Base-by-base conservation (phyloP, 2,329 filamentous ascomycete genomes). In the Pyrenochaeta sp. region DNA sequence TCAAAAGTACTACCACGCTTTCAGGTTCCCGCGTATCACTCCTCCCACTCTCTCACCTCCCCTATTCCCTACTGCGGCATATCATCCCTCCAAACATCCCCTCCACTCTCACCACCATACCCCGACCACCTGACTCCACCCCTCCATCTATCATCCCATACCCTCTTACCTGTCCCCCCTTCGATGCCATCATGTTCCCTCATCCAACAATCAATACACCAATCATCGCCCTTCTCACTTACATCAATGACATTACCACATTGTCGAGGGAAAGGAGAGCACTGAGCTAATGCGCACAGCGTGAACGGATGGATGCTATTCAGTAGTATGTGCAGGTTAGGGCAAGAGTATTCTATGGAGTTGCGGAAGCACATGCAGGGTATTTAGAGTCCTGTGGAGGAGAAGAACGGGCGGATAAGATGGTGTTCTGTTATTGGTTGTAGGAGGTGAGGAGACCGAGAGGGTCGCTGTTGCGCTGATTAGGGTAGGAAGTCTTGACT, bases 311-410 rank as follows among this genome's bases (percentile, higher is more conserved):
- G 10, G 6, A 45, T 12, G 10, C 25, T 19, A 25, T 54, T 47
- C 0, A 68, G 59, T 5, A 52, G 22, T 2, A 22, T 39, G 25
- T 66, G 55, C 1, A 22, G 4, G 2, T 2, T 30, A 0, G 61
- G 57, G 36, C 66, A 66, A 24, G 62, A 50, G 37, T 59, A 61
- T 32, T 48, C 8, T 3, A 58, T 52, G 4, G 4, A 45, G 40
- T 64, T 62, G 32, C 62, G 59, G 15, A 58, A 50, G 47, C 62
- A 65, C 64, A 68, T 66, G 25, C 5, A 39, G 22, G 5, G 42
- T 45, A 28, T n/a, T 27, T 27, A 15, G 24, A 6, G 5, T 45
- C 28, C 24, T 5, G n/a, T 27, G 42, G 42, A 9, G 27, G 27
- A 24, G 13, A 24, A 15, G 13, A 28, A 36, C 3, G 10, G 32